Evolutionary conservation across 2,329 filamentous ascomycete species (phyloP), one percentile per base, ranked within the genome.

Genomic region (Emmonsiellopsis sp.): DNA sequence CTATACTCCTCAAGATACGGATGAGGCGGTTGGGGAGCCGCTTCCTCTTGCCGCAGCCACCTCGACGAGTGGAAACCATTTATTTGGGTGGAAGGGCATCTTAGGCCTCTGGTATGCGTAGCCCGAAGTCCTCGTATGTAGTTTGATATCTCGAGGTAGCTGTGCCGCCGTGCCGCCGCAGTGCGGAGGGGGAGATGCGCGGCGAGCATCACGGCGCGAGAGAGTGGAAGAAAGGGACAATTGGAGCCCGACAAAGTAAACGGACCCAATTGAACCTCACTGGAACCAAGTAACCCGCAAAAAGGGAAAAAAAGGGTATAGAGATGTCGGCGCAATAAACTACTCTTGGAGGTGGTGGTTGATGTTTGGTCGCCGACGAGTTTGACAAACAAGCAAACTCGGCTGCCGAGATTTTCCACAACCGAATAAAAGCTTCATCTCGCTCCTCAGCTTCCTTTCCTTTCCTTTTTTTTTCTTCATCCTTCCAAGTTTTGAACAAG

Each of bases 401-500:
- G 9, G 11, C 27, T 48, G 34, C 50, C 50, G 33, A 44, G 46
- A 31, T 21, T 49, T 49, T 32, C 5, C 46, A 48, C 43, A 43
- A n/a, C 6, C 11, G 14, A 17, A 45, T 34, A 47, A 17, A 44
- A 47, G 21, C 21, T 27, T 5, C 21, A 42, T 53, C 51, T 43
- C 33, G 27, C 43, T 58, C 54, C 53, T 52, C 40, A 37, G 46
- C 60, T 63, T 63, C 57, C 57, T 62, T 63, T 49, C 40, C 69
- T 61, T 69, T 63, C 71, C 72, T 74, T 77, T 17, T 79, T 68
- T 69, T 66, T 73, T 84, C 80, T 86, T 84, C 81, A 92, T 89
- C 91, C 89, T 95, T 96, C 91, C 90, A 89, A 88, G 91, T 96
- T 94, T 95, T 94, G 86, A 84, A 85, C 82, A 88, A 78, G 91